Conservation (phyloP, 177 flowering plant species). For the Telopea speciosissima region DNA sequence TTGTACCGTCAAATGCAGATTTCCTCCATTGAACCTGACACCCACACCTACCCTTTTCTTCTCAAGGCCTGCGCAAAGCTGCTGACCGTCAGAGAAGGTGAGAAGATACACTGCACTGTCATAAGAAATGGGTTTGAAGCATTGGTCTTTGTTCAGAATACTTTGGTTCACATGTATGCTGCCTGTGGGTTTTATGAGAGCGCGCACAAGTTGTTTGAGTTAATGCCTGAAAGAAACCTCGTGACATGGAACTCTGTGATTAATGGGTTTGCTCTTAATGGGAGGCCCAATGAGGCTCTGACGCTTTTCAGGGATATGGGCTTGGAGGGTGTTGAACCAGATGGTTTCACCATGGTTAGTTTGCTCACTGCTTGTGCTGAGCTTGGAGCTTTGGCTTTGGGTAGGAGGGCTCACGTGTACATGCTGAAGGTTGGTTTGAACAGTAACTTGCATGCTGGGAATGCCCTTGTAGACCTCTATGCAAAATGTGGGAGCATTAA, state of each 20-base stretch:
- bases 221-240: background rate
- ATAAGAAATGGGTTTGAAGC: slow-evolving; percentile 43
- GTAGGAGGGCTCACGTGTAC: slow-evolving; percentile 13
- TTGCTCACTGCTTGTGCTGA: slow-evolving; percentile 1
- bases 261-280: slow-evolving; percentile 1
- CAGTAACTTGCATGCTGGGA: slow-evolving; percentile 21
- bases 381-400: slow-evolving; percentile 3
- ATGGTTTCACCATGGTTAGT: slow-evolving; percentile 1
- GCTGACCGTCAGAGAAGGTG: slow-evolving; percentile 31
- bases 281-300: background rate
- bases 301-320: background rate
- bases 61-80: slow-evolving; percentile 43
- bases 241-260: background rate
- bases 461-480: slow-evolving; percentile 1
- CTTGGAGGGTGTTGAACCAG: background rate
- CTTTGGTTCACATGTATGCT: slow-evolving; percentile 43
- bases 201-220: slow-evolving; percentile 21
- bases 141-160: slow-evolving; percentile 43
- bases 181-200: slow-evolving; percentile 35
- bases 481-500: slow-evolving; percentile 2
- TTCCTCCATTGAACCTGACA: slow-evolving; percentile 30
- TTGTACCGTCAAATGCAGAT: slow-evolving; percentile 29
- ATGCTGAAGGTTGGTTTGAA: slow-evolving; percentile 38
- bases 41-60: slow-evolving; percentile 57
- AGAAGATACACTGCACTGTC: slow-evolving; percentile 31